Evolutionary conservation across 768 basidiomycete genomes (phyloP).

Genomic region (Mycena alexandri): DNA sequence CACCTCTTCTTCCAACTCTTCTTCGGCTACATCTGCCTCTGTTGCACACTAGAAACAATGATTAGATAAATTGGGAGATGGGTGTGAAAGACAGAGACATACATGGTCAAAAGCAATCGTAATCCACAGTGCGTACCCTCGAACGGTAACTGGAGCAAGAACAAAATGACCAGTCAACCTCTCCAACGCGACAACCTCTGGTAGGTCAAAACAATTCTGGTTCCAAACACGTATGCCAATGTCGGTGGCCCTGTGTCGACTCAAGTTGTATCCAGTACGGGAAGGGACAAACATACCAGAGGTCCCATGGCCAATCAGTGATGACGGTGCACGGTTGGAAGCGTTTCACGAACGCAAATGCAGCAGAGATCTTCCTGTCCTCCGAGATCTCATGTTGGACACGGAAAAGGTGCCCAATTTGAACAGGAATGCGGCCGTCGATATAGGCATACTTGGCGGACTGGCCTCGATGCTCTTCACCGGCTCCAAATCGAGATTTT

Average conservation of each 20-base stretch:
- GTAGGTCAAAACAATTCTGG: neutral
- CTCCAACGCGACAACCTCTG: slow-evolving; percentile 23
- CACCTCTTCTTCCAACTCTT: neutral
- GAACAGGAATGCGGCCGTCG: slow-evolving; percentile 32
- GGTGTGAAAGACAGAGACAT: too few species aligned
- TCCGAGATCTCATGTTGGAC: neutral
- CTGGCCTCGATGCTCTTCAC: slow-evolving; percentile 17
- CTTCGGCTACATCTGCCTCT: neutral
- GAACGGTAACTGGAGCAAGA: slow-evolving; percentile 24
- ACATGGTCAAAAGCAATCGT: slow-evolving; percentile 37
- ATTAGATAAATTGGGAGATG: too few species aligned
- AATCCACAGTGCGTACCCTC: slow-evolving; percentile 33
- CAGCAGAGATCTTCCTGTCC: neutral
- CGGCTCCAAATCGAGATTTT: slow-evolving; percentile 31
- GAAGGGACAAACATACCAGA: slow-evolving; percentile 31
- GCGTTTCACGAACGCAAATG: slow-evolving; percentile 23
- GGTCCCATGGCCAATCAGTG: slow-evolving; percentile 27
- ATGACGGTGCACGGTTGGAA: neutral
- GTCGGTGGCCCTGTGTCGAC: slow-evolving; percentile 35
- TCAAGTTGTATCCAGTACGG: too few species aligned
- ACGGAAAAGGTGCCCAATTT: slow-evolving; percentile 29
- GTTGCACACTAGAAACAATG: slow-evolving; percentile 1
- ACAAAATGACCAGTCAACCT: slow-evolving; percentile 34
- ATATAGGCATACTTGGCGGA: slow-evolving; percentile 32
- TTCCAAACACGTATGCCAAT: slow-evolving; percentile 34